Conservation (phyloP, 1,139 yeast species). For the Zygoascus meyerae region DNA sequence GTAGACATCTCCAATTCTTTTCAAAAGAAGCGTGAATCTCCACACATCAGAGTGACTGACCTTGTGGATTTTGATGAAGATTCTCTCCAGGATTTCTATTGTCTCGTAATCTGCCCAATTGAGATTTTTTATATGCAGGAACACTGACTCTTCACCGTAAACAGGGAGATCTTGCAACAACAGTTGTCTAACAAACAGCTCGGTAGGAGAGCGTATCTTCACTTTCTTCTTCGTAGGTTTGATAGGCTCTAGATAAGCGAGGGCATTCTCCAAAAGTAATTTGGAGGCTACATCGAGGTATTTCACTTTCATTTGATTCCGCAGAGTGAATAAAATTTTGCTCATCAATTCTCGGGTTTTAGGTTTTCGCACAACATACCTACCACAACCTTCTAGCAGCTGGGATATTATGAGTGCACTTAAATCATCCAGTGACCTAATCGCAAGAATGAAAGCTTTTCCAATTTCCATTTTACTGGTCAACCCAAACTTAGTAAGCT, state of each 20-base stretch:
- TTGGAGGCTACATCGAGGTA: conserved; percentile 52
- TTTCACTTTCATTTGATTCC: conserved; percentile 46
- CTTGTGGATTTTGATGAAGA: conserved; percentile 58
- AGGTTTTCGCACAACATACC: conserved; percentile 55
- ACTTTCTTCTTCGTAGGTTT: conserved; percentile 23
- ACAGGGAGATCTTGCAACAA: conserved; percentile 44
- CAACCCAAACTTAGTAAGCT: conserved; percentile 69
- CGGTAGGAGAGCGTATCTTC: conserved; percentile 29
- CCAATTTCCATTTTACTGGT: conserved; percentile 75
- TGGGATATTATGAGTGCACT: conserved; percentile 31
- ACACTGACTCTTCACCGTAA: conserved; percentile 32
- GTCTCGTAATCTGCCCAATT: conserved; percentile 46
- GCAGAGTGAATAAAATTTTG: conserved; percentile 56
- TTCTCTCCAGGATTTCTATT: conserved; percentile 40
- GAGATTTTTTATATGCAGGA: conserved; percentile 41
- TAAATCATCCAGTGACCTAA: conserved; percentile 18
- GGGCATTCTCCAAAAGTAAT: conserved; percentile 54
- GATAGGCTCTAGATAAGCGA: conserved; percentile 60
- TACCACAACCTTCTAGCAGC: conserved; percentile 71
- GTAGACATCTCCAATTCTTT: conserved; percentile 35
- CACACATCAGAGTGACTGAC: conserved; percentile 53
- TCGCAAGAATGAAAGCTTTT: conserved; percentile 40
- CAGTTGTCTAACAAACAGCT: conserved; percentile 32
- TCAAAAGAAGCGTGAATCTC: conserved; percentile 46
- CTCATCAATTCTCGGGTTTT: conserved; percentile 57